phyloP scores from a whole-genome alignment of 805 yeast genomes.

The Saccharomyces kudriavzevii region DNA sequence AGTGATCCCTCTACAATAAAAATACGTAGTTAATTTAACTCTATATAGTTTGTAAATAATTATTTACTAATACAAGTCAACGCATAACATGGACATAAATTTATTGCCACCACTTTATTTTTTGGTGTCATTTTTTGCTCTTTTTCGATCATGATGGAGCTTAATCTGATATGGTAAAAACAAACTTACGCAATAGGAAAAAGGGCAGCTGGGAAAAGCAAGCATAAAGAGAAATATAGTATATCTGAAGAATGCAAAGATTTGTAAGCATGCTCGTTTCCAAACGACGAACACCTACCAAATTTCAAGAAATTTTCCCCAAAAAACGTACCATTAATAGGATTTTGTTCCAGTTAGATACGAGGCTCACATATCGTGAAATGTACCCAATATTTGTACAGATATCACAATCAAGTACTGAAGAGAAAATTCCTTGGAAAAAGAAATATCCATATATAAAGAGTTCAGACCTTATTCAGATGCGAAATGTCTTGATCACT shows the following conservation, averaged over 20 bases:
- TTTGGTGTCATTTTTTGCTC: background rate
- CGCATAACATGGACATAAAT: background rate
- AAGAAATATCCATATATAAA: conserved; percentile 24
- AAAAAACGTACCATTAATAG: conserved; percentile 47
- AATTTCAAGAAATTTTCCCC: conserved; percentile 45
- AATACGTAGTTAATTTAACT: background rate
- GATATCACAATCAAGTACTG: conserved; percentile 34
- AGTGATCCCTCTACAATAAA: conserved; percentile 44
- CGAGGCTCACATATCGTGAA: conserved; percentile 45
- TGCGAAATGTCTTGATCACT: conserved; percentile 58
- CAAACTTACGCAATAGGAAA: background rate
- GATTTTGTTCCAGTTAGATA: conserved; percentile 58
- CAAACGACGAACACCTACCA: background rate
- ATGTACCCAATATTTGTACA: conserved; percentile 46
- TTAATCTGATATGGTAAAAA: background rate
- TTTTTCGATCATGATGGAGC: background rate
- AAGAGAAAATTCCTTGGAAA: conserved; percentile 7
- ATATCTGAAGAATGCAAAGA: background rate
- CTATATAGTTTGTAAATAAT: background rate
- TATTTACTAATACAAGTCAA: background rate
- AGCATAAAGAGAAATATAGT: background rate
- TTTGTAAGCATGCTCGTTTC: background rate
- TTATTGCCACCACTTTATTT: background rate
- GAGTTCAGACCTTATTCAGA: conserved; percentile 55
- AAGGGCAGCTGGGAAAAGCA: background rate